Evolutionary conservation across 495 filamentous ascomycete species (phyloP).

Genomic region (Neurospora discreta): DNA sequence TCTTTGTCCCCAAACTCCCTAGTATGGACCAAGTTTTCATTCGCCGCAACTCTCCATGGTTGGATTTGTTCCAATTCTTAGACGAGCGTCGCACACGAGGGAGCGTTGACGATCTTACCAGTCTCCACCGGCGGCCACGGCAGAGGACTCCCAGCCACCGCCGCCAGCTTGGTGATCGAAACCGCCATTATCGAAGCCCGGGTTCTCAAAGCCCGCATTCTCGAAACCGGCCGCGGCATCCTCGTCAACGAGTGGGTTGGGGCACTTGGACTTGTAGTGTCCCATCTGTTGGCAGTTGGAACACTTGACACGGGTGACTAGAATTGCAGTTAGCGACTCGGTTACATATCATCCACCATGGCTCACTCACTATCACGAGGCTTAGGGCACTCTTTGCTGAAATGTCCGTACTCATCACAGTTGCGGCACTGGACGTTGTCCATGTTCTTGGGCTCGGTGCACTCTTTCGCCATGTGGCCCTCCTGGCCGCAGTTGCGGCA

Average conservation of each 20-base stretch:
- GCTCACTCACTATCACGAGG: constrained; percentile 53
- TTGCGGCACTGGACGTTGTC: constrained; percentile 56
- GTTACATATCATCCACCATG: constrained; percentile 14
- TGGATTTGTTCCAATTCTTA: neutral
- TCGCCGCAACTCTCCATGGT: neutral
- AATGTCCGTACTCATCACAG: constrained; percentile 65
- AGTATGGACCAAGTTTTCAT: neutral
- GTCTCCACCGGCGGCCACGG: neutral
- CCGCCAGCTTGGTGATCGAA: neutral
- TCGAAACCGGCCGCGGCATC: constrained; percentile 11
- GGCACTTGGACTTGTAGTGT: constrained; percentile 54
- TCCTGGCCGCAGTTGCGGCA: constrained; percentile 63
- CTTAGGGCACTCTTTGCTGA: constrained; percentile 60
- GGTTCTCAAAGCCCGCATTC: constrained; percentile 1
- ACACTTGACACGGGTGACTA: constrained; percentile 59
- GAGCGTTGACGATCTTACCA: constrained; percentile 7
- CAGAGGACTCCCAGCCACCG: neutral
- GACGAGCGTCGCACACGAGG: neutral
- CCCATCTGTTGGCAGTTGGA: constrained; percentile 66
- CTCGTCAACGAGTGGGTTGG: constrained; percentile 31
- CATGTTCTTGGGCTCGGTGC: constrained; percentile 56
- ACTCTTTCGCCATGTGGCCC: constrained; percentile 46
- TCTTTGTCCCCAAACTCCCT: neutral
- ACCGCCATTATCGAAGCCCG: constrained; percentile 1
- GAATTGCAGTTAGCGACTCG: constrained; percentile 15